phyloP scores from a whole-genome alignment of 768 basidiomycete genomes.

The Mycena pura region DNA sequence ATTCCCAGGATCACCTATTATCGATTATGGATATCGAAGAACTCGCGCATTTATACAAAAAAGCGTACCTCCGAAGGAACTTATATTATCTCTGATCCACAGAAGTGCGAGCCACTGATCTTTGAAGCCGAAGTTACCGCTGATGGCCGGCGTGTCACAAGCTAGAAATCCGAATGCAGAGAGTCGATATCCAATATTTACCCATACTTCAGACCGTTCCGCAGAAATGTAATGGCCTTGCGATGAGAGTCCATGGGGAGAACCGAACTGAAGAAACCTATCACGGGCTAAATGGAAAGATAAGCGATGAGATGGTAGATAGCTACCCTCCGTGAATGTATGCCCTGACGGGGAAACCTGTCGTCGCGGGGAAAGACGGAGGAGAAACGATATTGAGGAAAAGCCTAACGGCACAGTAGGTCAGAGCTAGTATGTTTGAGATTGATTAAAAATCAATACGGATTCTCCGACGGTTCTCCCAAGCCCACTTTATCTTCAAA shows the following conservation, averaged over 20 bases:
- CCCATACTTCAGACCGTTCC: slow-evolving; percentile 71
- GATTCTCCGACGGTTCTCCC: slow-evolving; percentile 74
- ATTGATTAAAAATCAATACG: slow-evolving; percentile 43
- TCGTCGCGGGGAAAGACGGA: slow-evolving; percentile 52
- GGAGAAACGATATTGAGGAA: slow-evolving; percentile 73
- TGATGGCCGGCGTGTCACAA: slow-evolving; percentile 61
- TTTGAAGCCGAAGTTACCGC: slow-evolving; percentile 85
- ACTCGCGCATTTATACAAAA: background rate
- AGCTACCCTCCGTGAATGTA: slow-evolving; percentile 80
- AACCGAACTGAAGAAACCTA: slow-evolving; percentile 82
- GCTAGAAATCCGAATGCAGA: slow-evolving; percentile 82
- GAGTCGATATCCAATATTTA: slow-evolving; percentile 79
- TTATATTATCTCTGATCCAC: slow-evolving; percentile 75
- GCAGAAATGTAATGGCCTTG: slow-evolving; percentile 75
- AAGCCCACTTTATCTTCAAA: slow-evolving; percentile 69
- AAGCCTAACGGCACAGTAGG: slow-evolving; percentile 55
- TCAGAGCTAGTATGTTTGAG: no score
- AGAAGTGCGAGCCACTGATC: slow-evolving; percentile 82
- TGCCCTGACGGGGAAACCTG: slow-evolving; percentile 67
- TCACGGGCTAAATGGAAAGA: background rate
- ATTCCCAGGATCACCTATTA: slow-evolving; percentile 62
- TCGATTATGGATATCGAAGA: slow-evolving; percentile 7
- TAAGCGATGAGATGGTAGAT: no score
- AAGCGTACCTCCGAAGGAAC: slow-evolving; percentile 70
- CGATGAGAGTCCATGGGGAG: slow-evolving; percentile 63